Evolutionary conservation across 495 filamentous ascomycete genomes (phyloP).

Genomic region (Podospora conica): DNA sequence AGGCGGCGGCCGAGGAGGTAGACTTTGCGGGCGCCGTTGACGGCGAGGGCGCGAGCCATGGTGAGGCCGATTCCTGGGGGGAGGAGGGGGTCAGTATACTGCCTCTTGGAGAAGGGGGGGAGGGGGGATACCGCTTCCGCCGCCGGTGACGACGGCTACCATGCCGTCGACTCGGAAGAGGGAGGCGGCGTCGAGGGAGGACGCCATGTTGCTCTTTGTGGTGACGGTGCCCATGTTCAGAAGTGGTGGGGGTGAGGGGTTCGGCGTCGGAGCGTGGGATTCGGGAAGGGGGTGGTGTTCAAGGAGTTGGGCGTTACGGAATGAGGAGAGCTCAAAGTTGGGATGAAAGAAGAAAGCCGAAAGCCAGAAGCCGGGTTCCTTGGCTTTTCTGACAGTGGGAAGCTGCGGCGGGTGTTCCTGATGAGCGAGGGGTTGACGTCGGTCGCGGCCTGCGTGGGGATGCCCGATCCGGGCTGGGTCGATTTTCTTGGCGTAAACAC

Average conservation of each 20-base stretch:
- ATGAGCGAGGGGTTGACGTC: neutral
- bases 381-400: neutral
- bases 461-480: neutral
- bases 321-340: no score
- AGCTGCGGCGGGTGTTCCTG: neutral
- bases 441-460: neutral
- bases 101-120: neutral
- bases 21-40: slow-evolving; percentile 58
- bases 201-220: slow-evolving; percentile 4
- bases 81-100: no score
- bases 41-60: slow-evolving; percentile 58
- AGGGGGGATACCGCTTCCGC: slow-evolving; percentile 45
- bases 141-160: slow-evolving; percentile 57
- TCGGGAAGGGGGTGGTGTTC: neutral
- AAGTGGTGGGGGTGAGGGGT: neutral
- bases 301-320: neutral
- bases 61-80: slow-evolving; percentile 54
- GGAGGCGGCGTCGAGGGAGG: slow-evolving; percentile 12
- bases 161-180: slow-evolving; percentile 54
- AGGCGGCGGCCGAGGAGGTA: slow-evolving; percentile 62
- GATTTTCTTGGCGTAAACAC: neutral
- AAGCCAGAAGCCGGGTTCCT: neutral
- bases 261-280: neutral
- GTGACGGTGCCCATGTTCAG: neutral
- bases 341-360: neutral